phyloP scores from a whole-genome alignment of 306 rosid species.

The Pterocarpus macrocarpus region DNA sequence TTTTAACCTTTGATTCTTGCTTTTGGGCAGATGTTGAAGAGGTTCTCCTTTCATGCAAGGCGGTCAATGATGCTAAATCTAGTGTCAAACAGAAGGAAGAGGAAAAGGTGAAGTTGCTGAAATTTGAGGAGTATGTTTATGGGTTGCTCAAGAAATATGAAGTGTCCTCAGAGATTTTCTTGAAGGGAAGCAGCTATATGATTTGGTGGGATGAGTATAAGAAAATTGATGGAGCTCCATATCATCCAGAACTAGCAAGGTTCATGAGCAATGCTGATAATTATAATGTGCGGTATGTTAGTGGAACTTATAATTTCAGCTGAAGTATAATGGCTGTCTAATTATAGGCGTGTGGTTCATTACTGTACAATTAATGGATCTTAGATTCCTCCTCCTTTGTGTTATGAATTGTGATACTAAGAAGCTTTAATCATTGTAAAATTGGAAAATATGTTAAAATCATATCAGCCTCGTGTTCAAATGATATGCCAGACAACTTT shows the following conservation, averaged over 20 bases:
- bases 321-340: neutral
- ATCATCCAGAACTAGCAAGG: constrained; percentile 32
- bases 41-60: constrained; percentile 50
- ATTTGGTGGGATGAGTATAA: constrained; percentile 66
- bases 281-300: constrained; percentile 41
- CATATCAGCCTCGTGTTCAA: too few relatives aligned
- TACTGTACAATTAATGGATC: constrained; percentile 11
- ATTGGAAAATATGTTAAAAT: too few relatives aligned
- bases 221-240: constrained; percentile 18
- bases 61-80: neutral
- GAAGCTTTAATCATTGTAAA: neutral
- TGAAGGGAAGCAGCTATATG: constrained; percentile 66
- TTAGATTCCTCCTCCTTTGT: neutral
- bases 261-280: constrained; percentile 47
- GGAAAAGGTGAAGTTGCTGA: constrained; percentile 20
- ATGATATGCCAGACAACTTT: too few relatives aligned
- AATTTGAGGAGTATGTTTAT: constrained; percentile 63
- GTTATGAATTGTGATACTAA: neutral
- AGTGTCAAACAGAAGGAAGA: constrained; percentile 22
- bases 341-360: neutral
- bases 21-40: constrained; percentile 85
- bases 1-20: constrained; percentile 74
- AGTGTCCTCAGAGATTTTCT: constrained; percentile 78
- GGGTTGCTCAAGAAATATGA: constrained; percentile 47
- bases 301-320: constrained; percentile 44